Conservation (phyloP, 2,329 filamentous ascomycete species). For the Hymenoscyphus fraxineus region DNA sequence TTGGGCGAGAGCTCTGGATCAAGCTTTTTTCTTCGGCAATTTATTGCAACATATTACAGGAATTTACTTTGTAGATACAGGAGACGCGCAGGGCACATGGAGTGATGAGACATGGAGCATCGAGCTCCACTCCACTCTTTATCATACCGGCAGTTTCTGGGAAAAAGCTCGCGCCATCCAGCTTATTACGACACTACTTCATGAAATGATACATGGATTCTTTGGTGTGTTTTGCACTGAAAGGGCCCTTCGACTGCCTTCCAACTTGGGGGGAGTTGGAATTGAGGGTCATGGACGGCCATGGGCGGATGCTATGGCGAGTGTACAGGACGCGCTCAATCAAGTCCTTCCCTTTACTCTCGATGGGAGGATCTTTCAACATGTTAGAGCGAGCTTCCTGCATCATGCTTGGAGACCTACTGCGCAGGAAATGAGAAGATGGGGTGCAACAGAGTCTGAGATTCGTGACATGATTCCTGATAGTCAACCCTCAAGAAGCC, state of each 20-base stretch:
- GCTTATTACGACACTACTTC: neutral
- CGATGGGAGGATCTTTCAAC: neutral
- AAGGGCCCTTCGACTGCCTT: neutral
- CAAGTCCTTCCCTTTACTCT: neutral
- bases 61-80: neutral
- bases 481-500: no score
- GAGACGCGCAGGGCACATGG: neutral
- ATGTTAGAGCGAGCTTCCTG: neutral
- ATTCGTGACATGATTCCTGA: neutral
- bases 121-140: neutral
- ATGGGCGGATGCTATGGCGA: neutral
- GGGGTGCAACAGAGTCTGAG: neutral
- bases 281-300: neutral
- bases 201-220: neutral
- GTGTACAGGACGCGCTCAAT: neutral
- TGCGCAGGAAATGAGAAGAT: neutral
- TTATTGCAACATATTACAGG: neutral
- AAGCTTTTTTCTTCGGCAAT: neutral
- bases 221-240: neutral
- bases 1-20: neutral
- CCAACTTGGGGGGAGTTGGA: neutral
- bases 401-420: neutral
- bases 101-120: neutral
- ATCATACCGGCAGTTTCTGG: neutral
- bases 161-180: neutral